These are phyloP conservation scores for Moesziomyces sp. DNA, from an alignment of 1,284 basidiomycete genomes.

Conservation along the genomic window DNA sequence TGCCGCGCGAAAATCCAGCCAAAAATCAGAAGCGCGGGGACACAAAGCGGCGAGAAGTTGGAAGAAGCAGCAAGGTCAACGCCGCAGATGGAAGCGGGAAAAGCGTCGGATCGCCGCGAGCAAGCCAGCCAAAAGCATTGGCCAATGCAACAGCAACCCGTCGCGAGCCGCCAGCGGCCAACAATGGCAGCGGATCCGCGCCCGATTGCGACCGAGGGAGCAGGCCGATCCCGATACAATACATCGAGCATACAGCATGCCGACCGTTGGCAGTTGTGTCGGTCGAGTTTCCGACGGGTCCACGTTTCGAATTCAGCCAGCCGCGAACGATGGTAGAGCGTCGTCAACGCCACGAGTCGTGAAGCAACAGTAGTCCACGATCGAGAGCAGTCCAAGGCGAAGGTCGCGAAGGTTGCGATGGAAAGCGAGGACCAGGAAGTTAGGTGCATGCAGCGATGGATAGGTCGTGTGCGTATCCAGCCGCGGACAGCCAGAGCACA, in stretches of 20 bases:
- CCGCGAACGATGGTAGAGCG: not conserved
- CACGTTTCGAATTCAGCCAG: not conserved
- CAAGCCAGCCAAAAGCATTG: no score
- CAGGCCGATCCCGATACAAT: not conserved
- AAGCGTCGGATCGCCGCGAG: not conserved
- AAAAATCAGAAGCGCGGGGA: not conserved
- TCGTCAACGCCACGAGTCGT: no score
- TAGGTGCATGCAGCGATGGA: no score
- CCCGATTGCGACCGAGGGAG: not conserved
- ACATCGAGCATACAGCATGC: not conserved
- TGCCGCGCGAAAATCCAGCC: constrained; percentile 3
- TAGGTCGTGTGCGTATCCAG: no score
- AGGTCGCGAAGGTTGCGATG: no score
- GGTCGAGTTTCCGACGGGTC: not conserved
- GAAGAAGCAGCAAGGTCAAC: not conserved
- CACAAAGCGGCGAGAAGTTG: no score
- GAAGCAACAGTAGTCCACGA: not conserved
- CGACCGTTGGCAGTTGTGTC: not conserved
- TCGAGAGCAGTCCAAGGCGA: no score
- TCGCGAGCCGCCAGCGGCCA: no score
- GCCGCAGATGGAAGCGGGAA: not conserved
- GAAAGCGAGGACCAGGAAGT: no score
- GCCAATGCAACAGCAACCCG: no score
- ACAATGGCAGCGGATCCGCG: not conserved
- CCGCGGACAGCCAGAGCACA: no score